Conservation (phyloP, 2,329 filamentous ascomycete species). For the Plectosphaerella cucumerina region DNA sequence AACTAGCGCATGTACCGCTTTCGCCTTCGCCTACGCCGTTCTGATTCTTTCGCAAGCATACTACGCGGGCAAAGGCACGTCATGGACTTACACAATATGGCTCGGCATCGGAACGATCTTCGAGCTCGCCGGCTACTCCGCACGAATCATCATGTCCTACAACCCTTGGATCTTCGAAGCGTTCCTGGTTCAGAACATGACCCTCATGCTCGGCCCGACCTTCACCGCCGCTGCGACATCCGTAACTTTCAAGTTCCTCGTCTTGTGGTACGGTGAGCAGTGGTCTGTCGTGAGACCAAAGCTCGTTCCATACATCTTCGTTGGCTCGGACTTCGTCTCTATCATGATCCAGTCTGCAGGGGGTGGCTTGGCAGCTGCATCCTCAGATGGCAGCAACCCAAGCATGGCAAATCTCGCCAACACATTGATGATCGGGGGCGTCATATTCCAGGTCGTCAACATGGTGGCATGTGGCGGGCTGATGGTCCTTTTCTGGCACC, state of each 20-base stretch:
- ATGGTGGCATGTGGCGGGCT: constrained; percentile 16
- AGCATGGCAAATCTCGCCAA: constrained; percentile 8
- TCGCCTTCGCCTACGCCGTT: constrained; percentile 31
- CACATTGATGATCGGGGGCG: constrained; percentile 14
- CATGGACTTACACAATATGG: constrained; percentile 3
- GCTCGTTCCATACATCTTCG: constrained; percentile 45
- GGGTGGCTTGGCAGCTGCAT: constrained; percentile 9
- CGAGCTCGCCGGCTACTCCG: background rate
- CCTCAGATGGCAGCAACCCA: background rate
- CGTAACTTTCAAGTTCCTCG: constrained; percentile 41
- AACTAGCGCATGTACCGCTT: background rate
- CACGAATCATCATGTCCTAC: constrained; percentile 2
- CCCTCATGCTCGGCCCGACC: constrained; percentile 35
- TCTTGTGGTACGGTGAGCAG: constrained; percentile 34
- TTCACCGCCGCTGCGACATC: constrained; percentile 41
- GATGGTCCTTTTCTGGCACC: constrained; percentile 14
- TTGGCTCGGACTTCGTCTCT: constrained; percentile 40
- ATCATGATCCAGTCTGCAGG: constrained; percentile 20
- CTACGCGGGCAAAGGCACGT: background rate
- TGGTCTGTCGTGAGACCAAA: constrained; percentile 33
- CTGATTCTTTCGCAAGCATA: constrained; percentile 23
- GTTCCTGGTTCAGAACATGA: constrained; percentile 36
- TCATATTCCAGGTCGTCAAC: constrained; percentile 17
- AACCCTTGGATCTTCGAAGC: constrained; percentile 36
- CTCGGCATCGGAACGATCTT: constrained; percentile 1